Evolutionary conservation across 139 green algal species (phyloP).

Genomic region (Chlorella vulgaris): DNA sequence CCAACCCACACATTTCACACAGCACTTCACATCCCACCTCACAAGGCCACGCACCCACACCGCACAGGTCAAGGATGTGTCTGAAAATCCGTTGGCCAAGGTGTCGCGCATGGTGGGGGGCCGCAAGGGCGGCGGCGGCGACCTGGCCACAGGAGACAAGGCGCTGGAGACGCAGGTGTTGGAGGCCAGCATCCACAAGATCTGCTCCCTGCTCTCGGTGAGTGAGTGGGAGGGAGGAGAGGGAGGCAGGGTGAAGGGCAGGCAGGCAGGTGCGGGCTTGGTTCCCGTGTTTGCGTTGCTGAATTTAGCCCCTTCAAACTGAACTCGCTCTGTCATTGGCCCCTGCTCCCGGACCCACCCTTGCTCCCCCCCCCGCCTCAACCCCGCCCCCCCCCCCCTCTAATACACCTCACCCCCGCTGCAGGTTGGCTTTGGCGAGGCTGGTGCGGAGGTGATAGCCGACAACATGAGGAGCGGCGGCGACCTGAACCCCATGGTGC

Average conservation of each 20-base stretch:
- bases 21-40: no score
- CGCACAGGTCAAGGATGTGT: conserved; percentile 66
- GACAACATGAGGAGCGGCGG: conserved; percentile 94
- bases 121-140: neutral
- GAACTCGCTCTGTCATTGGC: no score
- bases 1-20: no score
- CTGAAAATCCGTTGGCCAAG: conserved; percentile 65
- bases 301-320: no score
- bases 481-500: conserved; percentile 94
- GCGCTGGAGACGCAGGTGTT: conserved; percentile 89
- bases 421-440: conserved; percentile 92
- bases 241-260: no score
- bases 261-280: no score
- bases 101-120: conserved; percentile 24
- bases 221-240: no score
- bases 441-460: conserved; percentile 87
- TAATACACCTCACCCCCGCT: no score
- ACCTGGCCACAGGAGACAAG: conserved; percentile 18
- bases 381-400: neutral
- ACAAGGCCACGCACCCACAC: no score
- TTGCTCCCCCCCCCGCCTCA: no score
- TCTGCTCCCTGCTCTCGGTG: conserved; percentile 85
- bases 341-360: no score
- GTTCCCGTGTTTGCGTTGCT: no score
- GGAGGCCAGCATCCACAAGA: conserved; percentile 89